These are phyloP conservation scores for Lyophyllum semitale DNA, from an alignment of 768 basidiomycete genomes.

Conservation along the genomic window DNA sequence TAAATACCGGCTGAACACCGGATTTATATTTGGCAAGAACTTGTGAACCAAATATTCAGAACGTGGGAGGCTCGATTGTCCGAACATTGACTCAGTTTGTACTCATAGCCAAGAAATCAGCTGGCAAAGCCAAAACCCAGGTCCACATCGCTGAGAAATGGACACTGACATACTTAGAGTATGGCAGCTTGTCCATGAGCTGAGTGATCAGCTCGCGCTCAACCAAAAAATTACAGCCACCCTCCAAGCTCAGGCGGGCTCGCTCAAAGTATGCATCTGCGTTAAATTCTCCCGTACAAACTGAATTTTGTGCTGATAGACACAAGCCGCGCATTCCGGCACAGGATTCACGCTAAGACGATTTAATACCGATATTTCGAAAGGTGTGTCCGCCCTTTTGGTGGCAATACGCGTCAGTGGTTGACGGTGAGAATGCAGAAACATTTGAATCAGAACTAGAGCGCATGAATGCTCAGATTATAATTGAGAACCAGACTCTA, in stretches of 20 bases:
- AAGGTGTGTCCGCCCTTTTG: constrained; percentile 51
- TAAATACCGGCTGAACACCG: not conserved
- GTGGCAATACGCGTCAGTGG: not conserved
- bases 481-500: constrained; percentile 92
- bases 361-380: constrained; percentile 85
- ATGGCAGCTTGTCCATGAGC: constrained; percentile 80
- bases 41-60: not conserved
- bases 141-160: constrained; percentile 31
- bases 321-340: constrained; percentile 70
- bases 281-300: constrained; percentile 8
- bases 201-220: constrained; percentile 78
- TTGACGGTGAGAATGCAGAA: constrained; percentile 53
- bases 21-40: not conserved
- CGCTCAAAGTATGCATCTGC: constrained; percentile 64
- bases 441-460: constrained; percentile 91
- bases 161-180: constrained; percentile 73
- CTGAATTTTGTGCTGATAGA: constrained; percentile 40
- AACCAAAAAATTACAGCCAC: constrained; percentile 76
- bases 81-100: too few relatives aligned
- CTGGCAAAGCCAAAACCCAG: not conserved
- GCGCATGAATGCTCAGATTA: constrained; percentile 81
- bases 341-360: constrained; percentile 80
- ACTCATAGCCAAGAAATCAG: too few relatives aligned
- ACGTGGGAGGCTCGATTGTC: not conserved
- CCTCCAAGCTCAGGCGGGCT: constrained; percentile 67